Conservation (phyloP, 1,139 yeast genomes). For the Magnusiomyces ingens region DNA sequence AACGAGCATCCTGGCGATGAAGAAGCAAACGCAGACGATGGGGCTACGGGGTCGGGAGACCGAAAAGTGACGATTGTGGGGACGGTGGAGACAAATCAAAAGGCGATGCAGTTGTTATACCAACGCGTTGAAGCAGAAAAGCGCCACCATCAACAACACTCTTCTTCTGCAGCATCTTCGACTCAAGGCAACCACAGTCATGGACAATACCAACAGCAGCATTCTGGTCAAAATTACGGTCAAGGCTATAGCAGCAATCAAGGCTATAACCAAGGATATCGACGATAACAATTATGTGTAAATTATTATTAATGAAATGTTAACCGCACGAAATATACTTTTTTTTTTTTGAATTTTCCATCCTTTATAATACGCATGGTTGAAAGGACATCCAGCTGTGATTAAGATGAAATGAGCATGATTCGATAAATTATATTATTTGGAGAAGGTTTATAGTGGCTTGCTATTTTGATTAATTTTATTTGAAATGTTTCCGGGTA, state of each 20-base stretch:
- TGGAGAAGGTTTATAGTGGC: no score
- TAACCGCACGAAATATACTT: no score
- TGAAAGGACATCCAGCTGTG: no score
- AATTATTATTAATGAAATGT: not conserved
- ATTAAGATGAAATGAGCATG: no score
- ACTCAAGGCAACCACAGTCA: not conserved
- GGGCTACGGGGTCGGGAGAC: slow-evolving; percentile 30
- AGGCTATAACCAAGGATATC: not conserved
- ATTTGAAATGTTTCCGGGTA: no score
- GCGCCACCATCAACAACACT: not conserved
- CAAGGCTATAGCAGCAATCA: not conserved
- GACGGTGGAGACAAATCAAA: slow-evolving; percentile 48
- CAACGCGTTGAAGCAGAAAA: slow-evolving; percentile 26
- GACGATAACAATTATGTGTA: not conserved
- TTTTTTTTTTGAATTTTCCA: no score
- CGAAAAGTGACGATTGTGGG: slow-evolving; percentile 70
- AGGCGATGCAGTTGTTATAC: slow-evolving; percentile 24
- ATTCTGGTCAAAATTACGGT: not conserved
- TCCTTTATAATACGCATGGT: no score
- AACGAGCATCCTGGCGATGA: slow-evolving; percentile 18
- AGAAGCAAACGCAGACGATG: not conserved
- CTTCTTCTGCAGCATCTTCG: not conserved
- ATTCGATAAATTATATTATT: no score
- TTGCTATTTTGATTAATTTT: no score
- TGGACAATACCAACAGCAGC: not conserved